Conservation (phyloP, 805 yeast species). For the Tetrapisispora fleetii region DNA sequence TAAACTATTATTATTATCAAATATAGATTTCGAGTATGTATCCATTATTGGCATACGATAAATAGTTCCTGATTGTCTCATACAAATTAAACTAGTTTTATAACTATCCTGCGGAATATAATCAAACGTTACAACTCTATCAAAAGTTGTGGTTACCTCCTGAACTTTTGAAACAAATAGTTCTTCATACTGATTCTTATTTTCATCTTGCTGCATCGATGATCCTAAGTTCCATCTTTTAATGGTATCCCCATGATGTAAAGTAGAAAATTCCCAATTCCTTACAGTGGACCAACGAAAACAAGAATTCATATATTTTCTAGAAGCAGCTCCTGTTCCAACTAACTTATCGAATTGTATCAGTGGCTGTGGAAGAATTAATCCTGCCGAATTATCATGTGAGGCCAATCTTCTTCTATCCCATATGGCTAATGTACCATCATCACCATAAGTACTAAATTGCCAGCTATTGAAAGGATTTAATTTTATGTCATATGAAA, state of each 20-base stretch:
- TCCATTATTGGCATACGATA: constrained; percentile 69
- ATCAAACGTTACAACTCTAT: constrained; percentile 77
- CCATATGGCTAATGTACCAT: constrained; percentile 77
- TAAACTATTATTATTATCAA: constrained; percentile 62
- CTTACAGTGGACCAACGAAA: constrained; percentile 58
- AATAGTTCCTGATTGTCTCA: constrained; percentile 84
- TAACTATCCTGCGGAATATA: constrained; percentile 54
- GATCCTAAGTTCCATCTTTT: constrained; percentile 73
- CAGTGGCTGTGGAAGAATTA: constrained; percentile 42
- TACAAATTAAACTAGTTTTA: constrained; percentile 64
- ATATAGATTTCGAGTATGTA: constrained; percentile 49
- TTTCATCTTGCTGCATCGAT: constrained; percentile 31
- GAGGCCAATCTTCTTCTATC: constrained; percentile 54
- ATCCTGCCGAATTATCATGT: constrained; percentile 15
- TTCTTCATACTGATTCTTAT: constrained; percentile 36
- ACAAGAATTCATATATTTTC: constrained; percentile 53
- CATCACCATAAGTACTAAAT: constrained; percentile 72
- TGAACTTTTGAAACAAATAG: constrained; percentile 67
- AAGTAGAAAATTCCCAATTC: constrained; percentile 65
- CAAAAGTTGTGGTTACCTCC: constrained; percentile 67
- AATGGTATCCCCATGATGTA: constrained; percentile 67
- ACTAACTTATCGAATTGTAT: constrained; percentile 52
- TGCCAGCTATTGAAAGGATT: constrained; percentile 60
- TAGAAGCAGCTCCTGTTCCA: constrained; percentile 44
- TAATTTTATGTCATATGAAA: constrained; percentile 55